Evolutionary conservation across 2,329 filamentous ascomycete genomes (phyloP), one percentile per base, ranked within the genome.

Genomic region (Parastagonospora avenae): DNA sequence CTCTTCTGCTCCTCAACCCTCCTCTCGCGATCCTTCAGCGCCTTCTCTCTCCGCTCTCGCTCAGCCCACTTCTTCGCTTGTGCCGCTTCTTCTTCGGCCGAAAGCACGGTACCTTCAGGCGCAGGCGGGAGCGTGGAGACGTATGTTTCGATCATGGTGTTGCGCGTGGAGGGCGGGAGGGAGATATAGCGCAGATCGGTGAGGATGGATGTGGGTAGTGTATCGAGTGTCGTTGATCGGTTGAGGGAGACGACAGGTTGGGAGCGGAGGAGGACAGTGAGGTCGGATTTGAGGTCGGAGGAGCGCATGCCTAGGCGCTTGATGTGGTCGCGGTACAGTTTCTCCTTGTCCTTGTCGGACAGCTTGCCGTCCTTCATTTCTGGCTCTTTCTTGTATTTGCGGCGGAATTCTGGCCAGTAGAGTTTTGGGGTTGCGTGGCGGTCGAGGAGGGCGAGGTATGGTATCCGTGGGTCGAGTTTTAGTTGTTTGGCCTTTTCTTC

Each of bases 381-480:
- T 0, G 83, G 74, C 57, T 96, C 92, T 59, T 89, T 92, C 59
- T 88, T 89, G 74, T 86, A 94, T 70, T 97, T 99, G 30, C 94
- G 82, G 64, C 90, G 91, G 76, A 99, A 99, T 71, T 99, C 94
- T 0, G 91, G 88, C 94, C 94, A 99, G 79, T 96, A 99, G 1
- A 99, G 81, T 75, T 96, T 97, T 0, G 91, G 88, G 0, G 88
- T 94, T 0, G 92, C 93, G 60, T 91, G 84, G 42, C 88, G 84
- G 57, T 93, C 86, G 28, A 99, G 79, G 57, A 99, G 89, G 0
- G 84, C 82, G 53, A 97, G 77, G 71, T 95, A 99, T 1, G 88
- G 85, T 58, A 96, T 88, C 40, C 83, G 81, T 1, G 94, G 93
- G 65, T 97, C 92, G 57, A 85, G 85, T 77, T 91, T 93, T 73